Evolutionary conservation across 2,329 filamentous ascomycete genomes (phyloP).

Genomic region (Trichoderma cornu-damae): DNA sequence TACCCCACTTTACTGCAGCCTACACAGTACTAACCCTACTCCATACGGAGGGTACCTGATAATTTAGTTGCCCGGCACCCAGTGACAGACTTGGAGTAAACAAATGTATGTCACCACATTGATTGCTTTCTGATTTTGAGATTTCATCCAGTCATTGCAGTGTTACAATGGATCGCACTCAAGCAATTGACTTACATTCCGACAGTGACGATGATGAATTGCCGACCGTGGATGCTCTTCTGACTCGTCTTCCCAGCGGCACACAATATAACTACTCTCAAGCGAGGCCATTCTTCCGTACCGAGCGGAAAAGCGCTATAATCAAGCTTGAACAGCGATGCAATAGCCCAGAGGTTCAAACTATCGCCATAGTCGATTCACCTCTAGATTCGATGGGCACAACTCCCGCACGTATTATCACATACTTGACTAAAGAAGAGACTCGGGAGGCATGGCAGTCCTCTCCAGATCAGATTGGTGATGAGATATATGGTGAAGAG

Average conservation of each 20-base stretch:
- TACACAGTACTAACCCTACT: too few relatives aligned
- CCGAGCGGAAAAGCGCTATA: background rate
- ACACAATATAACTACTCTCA: background rate
- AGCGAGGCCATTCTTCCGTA: background rate
- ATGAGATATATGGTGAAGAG: background rate
- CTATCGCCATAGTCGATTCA: background rate
- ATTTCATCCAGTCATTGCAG: background rate
- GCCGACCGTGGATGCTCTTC: background rate
- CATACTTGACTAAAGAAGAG: background rate
- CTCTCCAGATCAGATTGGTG: background rate
- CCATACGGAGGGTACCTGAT: too few relatives aligned
- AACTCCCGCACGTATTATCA: background rate
- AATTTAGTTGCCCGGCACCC: conserved; percentile 7
- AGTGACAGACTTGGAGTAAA: background rate
- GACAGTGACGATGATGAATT: conserved; percentile 5
- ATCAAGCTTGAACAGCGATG: background rate
- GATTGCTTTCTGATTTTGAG: background rate
- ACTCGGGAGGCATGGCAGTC: background rate
- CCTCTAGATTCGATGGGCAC: background rate
- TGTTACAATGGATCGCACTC: background rate
- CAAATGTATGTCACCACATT: background rate
- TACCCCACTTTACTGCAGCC: background rate
- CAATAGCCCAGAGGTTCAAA: background rate
- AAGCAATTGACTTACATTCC: background rate
- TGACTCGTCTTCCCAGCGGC: background rate